Percentiles rank a stretch among this genome's conserved stretches.
Conservation (phyloP, 345 rosid genomes). For the Atalantia buxifolia region DNA sequence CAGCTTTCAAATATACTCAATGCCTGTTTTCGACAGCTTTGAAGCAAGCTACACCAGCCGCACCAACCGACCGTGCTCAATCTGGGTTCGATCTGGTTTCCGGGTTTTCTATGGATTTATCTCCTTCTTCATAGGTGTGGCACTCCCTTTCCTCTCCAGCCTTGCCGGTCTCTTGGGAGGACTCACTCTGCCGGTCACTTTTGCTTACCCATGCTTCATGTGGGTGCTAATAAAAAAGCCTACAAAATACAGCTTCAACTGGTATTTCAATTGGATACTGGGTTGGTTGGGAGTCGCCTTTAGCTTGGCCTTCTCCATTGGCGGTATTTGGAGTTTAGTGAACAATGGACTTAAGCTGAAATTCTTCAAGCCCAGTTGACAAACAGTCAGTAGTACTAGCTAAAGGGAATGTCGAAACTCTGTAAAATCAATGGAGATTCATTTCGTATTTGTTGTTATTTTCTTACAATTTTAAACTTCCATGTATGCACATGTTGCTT, state of each 20-base stretch:
- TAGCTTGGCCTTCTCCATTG: conserved; percentile 87
- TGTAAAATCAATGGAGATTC: background rate
- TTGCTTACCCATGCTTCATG: conserved; percentile 99
- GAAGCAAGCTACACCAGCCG: conserved; percentile 96
- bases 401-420: background rate
- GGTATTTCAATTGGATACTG: conserved; percentile 92
- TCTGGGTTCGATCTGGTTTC: conserved; percentile 94
- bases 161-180: conserved; percentile 94
- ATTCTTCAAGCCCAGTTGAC: conserved; percentile 78
- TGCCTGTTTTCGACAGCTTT: conserved; percentile 95
- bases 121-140: conserved; percentile 84
- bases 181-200: conserved; percentile 89
- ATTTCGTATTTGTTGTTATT: background rate
- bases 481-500: background rate
- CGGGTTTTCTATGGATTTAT: conserved; percentile 85
- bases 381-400: conserved; percentile 3
- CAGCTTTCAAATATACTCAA: conserved; percentile 95
- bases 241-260: conserved; percentile 76
- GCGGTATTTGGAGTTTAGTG: conserved; percentile 92
- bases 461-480: background rate
- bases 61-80: conserved; percentile 90
- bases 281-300: conserved; percentile 94
- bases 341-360: conserved; percentile 80
- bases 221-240: conserved; percentile 92
- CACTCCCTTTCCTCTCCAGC: conserved; percentile 88